Conservation (phyloP, 2,329 filamentous ascomycete genomes). For the Colletotrichum higginsianum region DNA sequence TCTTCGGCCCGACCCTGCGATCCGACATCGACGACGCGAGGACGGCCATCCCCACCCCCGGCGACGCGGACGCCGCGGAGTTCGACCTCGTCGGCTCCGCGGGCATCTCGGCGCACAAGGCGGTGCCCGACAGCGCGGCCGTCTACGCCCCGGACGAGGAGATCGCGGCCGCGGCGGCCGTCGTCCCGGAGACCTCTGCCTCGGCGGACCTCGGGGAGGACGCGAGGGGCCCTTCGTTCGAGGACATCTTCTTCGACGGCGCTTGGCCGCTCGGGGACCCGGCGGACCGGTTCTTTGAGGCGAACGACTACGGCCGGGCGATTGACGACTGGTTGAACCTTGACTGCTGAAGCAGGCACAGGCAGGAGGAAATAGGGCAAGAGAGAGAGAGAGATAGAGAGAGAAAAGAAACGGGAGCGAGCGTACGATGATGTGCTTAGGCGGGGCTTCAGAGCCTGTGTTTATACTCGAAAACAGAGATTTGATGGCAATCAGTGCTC, state of each 20-base stretch:
- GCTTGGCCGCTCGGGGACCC: constrained; percentile 43
- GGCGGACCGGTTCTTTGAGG: constrained; percentile 52
- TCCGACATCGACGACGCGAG: constrained; percentile 11
- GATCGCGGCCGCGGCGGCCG: background rate
- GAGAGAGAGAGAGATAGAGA: background rate
- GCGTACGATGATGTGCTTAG: no score
- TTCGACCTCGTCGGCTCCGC: constrained; percentile 56
- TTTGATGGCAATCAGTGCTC: no score
- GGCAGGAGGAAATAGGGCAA: no score
- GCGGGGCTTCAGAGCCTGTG: no score
- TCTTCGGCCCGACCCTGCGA: constrained; percentile 44
- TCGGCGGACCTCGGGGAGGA: background rate
- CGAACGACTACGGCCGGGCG: constrained; percentile 53
- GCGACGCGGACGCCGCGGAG: constrained; percentile 47
- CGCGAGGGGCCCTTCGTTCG: constrained; percentile 34
- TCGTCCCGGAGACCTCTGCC: constrained; percentile 1
- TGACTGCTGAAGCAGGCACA: background rate
- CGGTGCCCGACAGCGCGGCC: constrained; percentile 52
- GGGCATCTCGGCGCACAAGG: constrained; percentile 56
- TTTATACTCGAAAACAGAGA: no score
- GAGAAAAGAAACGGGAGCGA: background rate
- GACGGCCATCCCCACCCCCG: background rate
- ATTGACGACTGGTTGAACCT: constrained; percentile 53
- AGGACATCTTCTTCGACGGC: constrained; percentile 45
- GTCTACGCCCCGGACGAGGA: constrained; percentile 53